Conservation (phyloP, 2,329 filamentous ascomycete species). For the Botrytis byssoidea region DNA sequence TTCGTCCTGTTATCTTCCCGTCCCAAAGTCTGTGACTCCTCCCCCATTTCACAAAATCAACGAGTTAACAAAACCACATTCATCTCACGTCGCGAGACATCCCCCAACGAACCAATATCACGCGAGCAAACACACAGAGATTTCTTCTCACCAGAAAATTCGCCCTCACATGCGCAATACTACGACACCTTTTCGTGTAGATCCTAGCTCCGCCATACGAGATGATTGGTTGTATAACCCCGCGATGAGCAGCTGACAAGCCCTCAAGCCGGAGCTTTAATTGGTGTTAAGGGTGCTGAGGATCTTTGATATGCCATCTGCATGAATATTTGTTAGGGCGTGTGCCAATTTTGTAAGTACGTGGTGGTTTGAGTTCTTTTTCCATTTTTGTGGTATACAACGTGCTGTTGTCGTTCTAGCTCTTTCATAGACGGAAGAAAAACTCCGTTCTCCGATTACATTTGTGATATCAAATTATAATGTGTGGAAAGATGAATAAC, state of each 20-base stretch:
- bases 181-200: not conserved
- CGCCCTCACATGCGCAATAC: not conserved
- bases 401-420: not conserved
- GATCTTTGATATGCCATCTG: not conserved
- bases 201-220: not conserved
- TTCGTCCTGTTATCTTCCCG: not conserved
- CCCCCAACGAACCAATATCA: not conserved
- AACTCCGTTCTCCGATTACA: not conserved
- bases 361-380: too few relatives aligned
- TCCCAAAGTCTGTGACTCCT: not conserved
- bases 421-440: not conserved
- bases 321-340: not conserved
- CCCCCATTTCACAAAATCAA: not conserved
- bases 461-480: not conserved
- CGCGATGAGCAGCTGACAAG: constrained; percentile 2
- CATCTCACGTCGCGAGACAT: not conserved
- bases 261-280: not conserved
- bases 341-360: not conserved
- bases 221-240: not conserved
- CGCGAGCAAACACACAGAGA: not conserved
- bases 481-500: not conserved
- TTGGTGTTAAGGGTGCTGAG: not conserved
- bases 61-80: not conserved
- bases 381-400: too few relatives aligned
- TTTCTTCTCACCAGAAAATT: not conserved